These are phyloP conservation scores for Aspergillus chevalieri DNA, from an alignment of 2,329 filamentous ascomycete genomes.

Conservation along the genomic window DNA sequence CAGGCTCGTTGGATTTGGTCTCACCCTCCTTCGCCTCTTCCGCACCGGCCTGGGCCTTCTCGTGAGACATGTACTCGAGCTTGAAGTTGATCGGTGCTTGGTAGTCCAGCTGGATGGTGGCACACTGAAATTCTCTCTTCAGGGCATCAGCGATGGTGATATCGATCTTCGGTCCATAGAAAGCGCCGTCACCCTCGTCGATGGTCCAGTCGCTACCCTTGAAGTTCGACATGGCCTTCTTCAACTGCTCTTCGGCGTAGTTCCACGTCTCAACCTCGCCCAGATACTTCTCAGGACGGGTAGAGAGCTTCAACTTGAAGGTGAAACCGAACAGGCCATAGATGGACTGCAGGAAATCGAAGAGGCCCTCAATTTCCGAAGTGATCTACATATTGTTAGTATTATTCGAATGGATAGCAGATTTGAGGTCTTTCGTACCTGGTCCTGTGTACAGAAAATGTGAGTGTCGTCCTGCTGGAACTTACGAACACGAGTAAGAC, in stretches of 20 bases:
- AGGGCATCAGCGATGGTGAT: slow-evolving; percentile 89
- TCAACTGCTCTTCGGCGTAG: slow-evolving; percentile 74
- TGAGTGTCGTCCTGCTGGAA: slow-evolving; percentile 97
- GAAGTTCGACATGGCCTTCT: slow-evolving; percentile 73
- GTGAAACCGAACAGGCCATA: slow-evolving; percentile 80
- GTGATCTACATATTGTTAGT: slow-evolving; percentile 43
- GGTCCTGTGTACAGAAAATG: slow-evolving; percentile 84
- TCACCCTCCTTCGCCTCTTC: slow-evolving; percentile 46
- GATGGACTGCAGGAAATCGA: slow-evolving; percentile 77
- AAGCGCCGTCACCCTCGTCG: slow-evolving; percentile 92
- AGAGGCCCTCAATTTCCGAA: slow-evolving; percentile 71
- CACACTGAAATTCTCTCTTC: slow-evolving; percentile 77
- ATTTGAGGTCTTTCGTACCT: slow-evolving; percentile 38
- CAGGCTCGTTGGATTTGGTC: slow-evolving; percentile 29
- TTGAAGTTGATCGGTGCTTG: slow-evolving; percentile 80
- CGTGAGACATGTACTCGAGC: slow-evolving; percentile 75
- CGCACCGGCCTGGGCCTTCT: slow-evolving; percentile 44
- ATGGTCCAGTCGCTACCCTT: slow-evolving; percentile 72
- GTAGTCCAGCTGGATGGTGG: slow-evolving; percentile 92
- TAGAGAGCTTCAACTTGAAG: slow-evolving; percentile 93
- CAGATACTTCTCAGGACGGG: slow-evolving; percentile 80
- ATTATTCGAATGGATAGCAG: neutral
- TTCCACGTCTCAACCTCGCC: slow-evolving; percentile 85
- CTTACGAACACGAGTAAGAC: slow-evolving; percentile 82
- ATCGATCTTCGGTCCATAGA: slow-evolving; percentile 98